phyloP scores from a whole-genome alignment of 208 protist species.

The Willaertia magna region DNA sequence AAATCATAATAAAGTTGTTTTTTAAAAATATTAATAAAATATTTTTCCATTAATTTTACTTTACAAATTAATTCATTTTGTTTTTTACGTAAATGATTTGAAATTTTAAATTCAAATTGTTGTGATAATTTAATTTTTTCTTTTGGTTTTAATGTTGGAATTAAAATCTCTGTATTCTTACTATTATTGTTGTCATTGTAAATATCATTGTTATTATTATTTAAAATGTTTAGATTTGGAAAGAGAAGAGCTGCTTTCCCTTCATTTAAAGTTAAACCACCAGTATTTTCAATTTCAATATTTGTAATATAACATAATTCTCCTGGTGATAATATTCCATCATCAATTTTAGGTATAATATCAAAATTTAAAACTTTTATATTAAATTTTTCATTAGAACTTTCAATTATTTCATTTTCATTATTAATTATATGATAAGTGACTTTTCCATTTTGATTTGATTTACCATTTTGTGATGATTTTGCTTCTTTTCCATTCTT shows the following conservation, averaged over 20 bases:
- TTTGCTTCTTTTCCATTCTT: not conserved
- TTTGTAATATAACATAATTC: not conserved
- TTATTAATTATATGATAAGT: not conserved
- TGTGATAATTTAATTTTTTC: too few relatives aligned
- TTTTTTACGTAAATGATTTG: too few relatives aligned
- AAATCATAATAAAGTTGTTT: too few relatives aligned
- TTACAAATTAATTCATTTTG: too few relatives aligned
- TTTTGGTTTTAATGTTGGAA: too few relatives aligned
- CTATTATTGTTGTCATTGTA: too few relatives aligned
- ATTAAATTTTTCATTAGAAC: not conserved
- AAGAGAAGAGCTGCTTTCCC: not conserved
- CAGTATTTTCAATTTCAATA: not conserved
- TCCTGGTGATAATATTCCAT: not conserved
- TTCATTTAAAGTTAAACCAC: not conserved
- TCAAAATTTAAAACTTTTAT: not conserved
- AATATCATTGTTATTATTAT: too few relatives aligned
- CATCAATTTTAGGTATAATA: not conserved
- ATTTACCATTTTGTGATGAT: not conserved
- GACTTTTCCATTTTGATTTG: not conserved
- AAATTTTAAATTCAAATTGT: too few relatives aligned
- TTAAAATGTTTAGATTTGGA: too few relatives aligned
- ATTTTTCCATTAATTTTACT: too few relatives aligned
- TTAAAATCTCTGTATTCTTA: too few relatives aligned
- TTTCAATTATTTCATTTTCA: not conserved
- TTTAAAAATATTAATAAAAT: too few relatives aligned